phyloP scores from a whole-genome alignment of 2,329 filamentous ascomycete genomes.

The Coniochaeta hoffmannii region DNA sequence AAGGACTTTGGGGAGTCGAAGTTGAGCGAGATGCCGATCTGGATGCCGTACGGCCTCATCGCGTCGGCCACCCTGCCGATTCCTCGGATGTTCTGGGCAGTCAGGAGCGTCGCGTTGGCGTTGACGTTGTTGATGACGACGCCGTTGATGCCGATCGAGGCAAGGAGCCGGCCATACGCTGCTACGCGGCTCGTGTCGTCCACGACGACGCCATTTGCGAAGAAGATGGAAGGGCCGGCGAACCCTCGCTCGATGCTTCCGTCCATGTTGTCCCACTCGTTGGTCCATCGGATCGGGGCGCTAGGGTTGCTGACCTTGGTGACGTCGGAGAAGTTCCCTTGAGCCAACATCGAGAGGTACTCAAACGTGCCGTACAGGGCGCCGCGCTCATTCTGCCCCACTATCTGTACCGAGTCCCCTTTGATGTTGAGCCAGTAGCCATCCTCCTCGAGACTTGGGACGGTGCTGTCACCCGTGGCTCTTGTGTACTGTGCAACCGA shows the following conservation, averaged over 20 bases:
- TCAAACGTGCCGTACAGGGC: constrained; percentile 64
- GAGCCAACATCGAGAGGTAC: constrained; percentile 58
- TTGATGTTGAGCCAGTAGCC: constrained; percentile 53
- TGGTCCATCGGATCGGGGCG: constrained; percentile 60
- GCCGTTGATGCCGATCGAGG: constrained; percentile 60
- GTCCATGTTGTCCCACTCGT: constrained; percentile 68
- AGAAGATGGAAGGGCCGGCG: constrained; percentile 62
- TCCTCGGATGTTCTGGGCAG: constrained; percentile 49
- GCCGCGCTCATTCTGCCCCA: constrained; percentile 59
- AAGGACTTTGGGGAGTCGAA: constrained; percentile 56
- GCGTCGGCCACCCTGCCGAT: constrained; percentile 54
- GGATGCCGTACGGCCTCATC: constrained; percentile 60
- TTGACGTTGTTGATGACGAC: constrained; percentile 68
- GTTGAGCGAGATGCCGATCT: constrained; percentile 58
- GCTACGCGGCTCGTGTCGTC: constrained; percentile 51
- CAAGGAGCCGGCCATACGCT: constrained; percentile 58
- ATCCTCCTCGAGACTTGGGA: constrained; percentile 40
- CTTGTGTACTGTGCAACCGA: constrained; percentile 35
- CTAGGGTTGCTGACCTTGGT: constrained; percentile 46
- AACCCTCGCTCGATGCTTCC: constrained; percentile 63
- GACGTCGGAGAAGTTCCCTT: constrained; percentile 43
- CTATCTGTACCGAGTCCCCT: constrained; percentile 41
- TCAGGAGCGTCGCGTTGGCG: constrained; percentile 53
- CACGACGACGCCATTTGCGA: constrained; percentile 46
- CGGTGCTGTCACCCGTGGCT: constrained; percentile 22